A percentile compares a stretch with the other conserved stretches of the same genome.
These are phyloP conservation scores for Fusarium tricinctum DNA, from an alignment of 2,329 filamentous ascomycete species.

Conservation along the genomic window DNA sequence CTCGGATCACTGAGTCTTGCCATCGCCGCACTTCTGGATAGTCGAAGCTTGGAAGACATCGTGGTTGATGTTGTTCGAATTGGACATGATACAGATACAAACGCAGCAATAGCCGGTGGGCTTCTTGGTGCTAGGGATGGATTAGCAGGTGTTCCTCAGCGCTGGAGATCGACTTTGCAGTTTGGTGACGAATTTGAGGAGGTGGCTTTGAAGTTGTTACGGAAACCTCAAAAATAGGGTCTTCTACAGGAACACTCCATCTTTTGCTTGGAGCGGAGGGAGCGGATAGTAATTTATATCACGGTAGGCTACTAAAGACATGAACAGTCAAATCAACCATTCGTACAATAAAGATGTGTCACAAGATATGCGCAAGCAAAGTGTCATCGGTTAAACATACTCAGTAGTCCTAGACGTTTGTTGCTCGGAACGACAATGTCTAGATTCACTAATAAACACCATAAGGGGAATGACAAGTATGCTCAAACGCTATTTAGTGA, in stretches of 20 bases:
- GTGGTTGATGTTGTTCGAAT: constrained; percentile 62
- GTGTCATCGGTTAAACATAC: too few relatives aligned
- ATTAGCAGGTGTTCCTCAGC: constrained; percentile 56
- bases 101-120: constrained; percentile 62
- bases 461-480: too few relatives aligned
- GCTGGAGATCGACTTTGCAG: constrained; percentile 58
- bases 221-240: not conserved
- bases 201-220: constrained; percentile 16
- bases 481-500: too few relatives aligned
- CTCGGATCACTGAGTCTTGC: constrained; percentile 59
- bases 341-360: too few relatives aligned
- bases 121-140: constrained; percentile 62
- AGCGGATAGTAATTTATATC: not conserved
- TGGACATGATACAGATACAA: constrained; percentile 63
- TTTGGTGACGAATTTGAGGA: constrained; percentile 56
- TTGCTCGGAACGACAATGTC: too few relatives aligned
- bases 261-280: not conserved
- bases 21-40: constrained; percentile 60
- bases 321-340: too few relatives aligned
- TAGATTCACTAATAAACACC: too few relatives aligned
- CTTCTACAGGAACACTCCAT: not conserved
- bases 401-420: too few relatives aligned
- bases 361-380: too few relatives aligned
- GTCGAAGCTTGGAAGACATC: constrained; percentile 58
- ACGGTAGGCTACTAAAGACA: not conserved